Base-by-base conservation (phyloP, 805 yeast species). In the Yarrowia deformans region DNA sequence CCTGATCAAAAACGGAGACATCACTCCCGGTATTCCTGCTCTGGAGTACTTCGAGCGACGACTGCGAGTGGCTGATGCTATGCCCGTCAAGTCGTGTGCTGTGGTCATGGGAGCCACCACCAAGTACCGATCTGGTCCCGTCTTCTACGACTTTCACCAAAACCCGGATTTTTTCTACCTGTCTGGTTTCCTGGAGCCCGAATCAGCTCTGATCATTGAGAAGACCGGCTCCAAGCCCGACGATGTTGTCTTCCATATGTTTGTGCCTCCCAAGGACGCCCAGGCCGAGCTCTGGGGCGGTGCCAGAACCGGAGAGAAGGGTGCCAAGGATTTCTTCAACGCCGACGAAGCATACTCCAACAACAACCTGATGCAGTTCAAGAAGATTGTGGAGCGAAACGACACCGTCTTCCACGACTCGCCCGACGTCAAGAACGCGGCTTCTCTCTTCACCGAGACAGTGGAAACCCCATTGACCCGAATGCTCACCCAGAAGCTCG, bases 271-370 rank as follows among this genome's bases (percentile, higher is more conserved):
- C 16, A 89, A 90, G 76, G 90, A 93, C 75, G 84, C 87, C 7
- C 83, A 82, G 61, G 86, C 85, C 29, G 99, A 95, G 79, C 86
- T 89, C 72, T 95, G 99, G 99, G 98, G 94, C 74, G 99, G 99
- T 13, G 88, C 86, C 54, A 85, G 97, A 73, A 89, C 96, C 18
- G 99, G 99, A 0, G 83, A 88, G 3, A 86, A 88, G 60, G 97
- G 96, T 16, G 97, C 89, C 0, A 80, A 79, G 49, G 94, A 92
- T 63, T 86, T 88, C 56, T 95, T 95, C 80, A 95, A 94, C 76
- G 97, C 97, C 3, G 98, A 93, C 78, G 83, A 83, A 64, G 87
- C 90, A 8, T 84, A 84, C 48, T 85, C 85, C 54, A 83, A 85
- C 48, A 81, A 83, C 39, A 48, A 70, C 72, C 29, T 70, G 39